Conservation (phyloP, 1,284 basidiomycete species). For the Pseudozyma pruni region DNA sequence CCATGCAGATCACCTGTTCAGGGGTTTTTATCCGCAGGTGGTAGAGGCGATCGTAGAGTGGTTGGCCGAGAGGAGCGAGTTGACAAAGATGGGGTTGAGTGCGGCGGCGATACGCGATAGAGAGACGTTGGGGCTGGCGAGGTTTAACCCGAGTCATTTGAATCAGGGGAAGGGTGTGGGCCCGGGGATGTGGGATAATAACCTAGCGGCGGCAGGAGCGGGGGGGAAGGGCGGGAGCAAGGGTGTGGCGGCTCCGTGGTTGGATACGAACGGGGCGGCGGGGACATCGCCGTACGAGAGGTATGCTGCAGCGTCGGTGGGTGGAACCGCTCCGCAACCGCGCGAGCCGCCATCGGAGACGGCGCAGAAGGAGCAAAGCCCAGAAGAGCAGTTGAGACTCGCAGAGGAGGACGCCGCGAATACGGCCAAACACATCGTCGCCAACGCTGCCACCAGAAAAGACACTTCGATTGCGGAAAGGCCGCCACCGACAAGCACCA, state of each 20-base stretch:
- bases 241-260: too few species aligned
- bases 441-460: not conserved
- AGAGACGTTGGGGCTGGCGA: constrained; percentile 28
- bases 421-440: not conserved
- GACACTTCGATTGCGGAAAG: not conserved
- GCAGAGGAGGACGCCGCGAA: constrained; percentile 4
- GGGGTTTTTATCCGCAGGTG: constrained; percentile 52
- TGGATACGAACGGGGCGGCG: not conserved
- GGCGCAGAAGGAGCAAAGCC: not conserved
- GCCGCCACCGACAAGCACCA: too few species aligned
- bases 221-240: not conserved
- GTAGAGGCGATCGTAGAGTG: constrained; percentile 49
- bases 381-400: not conserved
- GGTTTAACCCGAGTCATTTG: constrained; percentile 21
- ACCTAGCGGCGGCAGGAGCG: constrained; percentile 4
- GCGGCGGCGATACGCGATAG: constrained; percentile 34
- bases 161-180: constrained; percentile 9
- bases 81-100: constrained; percentile 37
- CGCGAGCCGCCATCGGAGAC: not conserved
- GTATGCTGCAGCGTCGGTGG: constrained; percentile 1
- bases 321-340: not conserved
- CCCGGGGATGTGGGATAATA: constrained; percentile 22
- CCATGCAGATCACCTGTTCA: constrained; percentile 54
- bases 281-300: constrained; percentile 1
- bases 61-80: constrained; percentile 24